Conservation (phyloP, 257 asterid genomes). For the Scutellaria minor region DNA sequence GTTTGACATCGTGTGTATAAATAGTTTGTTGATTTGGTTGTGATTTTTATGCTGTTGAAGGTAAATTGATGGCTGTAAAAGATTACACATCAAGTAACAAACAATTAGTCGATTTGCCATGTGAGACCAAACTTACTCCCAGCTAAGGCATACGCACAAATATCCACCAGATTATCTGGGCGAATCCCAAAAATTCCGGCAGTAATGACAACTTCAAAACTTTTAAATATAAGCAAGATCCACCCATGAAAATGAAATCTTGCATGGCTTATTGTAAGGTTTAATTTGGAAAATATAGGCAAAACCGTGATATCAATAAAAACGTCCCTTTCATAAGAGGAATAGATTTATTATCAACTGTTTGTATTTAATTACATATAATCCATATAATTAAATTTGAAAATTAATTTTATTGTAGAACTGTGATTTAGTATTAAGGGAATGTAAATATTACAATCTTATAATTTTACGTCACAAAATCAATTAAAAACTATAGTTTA, state of each 20-base stretch:
- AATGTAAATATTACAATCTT: no score
- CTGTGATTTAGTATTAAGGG: no score
- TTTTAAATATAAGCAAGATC: conserved; percentile 29
- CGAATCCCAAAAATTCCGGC: conserved; percentile 23
- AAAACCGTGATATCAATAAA: no score
- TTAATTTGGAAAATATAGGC: no score
- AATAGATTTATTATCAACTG: no score
- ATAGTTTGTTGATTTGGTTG: conserved; percentile 22
- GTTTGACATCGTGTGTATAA: not conserved
- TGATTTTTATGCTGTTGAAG: conserved; percentile 27
- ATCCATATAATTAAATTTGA: no score
- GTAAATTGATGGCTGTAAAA: conserved; percentile 52
- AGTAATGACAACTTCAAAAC: conserved; percentile 19
- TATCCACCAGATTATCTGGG: not conserved
- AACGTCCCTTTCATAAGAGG: no score
- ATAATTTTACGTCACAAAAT: no score
- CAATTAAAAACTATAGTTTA: no score
- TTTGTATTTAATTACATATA: no score
- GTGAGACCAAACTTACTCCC: conserved; percentile 20
- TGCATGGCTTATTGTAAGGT: conserved; percentile 3
- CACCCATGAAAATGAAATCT: conserved; percentile 27
- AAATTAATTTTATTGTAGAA: no score
- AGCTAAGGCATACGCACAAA: not conserved
- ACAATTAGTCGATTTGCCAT: not conserved
- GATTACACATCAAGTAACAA: no score